These are phyloP conservation scores for Spiraea crenata DNA, from an alignment of 331 rosid species.

Conservation along the genomic window DNA sequence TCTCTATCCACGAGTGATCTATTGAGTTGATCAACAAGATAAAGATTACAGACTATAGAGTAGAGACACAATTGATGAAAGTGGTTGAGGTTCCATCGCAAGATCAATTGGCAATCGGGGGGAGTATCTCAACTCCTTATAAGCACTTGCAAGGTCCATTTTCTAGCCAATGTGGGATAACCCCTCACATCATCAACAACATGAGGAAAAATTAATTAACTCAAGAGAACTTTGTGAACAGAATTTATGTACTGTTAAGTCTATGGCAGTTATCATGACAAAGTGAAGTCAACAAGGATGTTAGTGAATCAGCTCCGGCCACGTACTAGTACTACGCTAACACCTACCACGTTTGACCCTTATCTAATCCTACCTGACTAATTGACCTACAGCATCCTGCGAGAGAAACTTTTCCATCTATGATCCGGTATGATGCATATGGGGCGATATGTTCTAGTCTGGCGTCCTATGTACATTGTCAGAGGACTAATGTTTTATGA, in stretches of 20 bases:
- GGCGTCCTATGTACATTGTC: conserved; percentile 16
- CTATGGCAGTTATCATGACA: not conserved
- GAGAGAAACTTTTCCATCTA: conserved; percentile 3
- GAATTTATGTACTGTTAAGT: not conserved
- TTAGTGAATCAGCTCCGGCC: conserved; percentile 6
- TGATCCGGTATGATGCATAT: conserved; percentile 13
- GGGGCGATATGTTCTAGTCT: conserved; percentile 12
- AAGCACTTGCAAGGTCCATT: no score
- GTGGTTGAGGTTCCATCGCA: no score
- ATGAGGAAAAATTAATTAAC: not conserved
- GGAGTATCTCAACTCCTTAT: no score
- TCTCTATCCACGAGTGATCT: no score
- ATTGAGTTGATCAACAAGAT: no score
- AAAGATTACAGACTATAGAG: no score
- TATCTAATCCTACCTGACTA: conserved; percentile 9
- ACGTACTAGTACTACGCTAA: not conserved
- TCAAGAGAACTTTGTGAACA: not conserved
- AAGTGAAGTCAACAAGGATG: conserved; percentile 7
- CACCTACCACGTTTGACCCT: conserved; percentile 3
- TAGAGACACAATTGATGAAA: no score
- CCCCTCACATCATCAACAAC: no score
- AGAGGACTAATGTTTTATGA: conserved; percentile 7
- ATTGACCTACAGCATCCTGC: not conserved
- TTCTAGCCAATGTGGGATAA: no score
- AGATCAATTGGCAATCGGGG: no score